Evolutionary conservation across 2,329 filamentous ascomycete species (phyloP).

Genomic region (Aspergillus aculeatinus): DNA sequence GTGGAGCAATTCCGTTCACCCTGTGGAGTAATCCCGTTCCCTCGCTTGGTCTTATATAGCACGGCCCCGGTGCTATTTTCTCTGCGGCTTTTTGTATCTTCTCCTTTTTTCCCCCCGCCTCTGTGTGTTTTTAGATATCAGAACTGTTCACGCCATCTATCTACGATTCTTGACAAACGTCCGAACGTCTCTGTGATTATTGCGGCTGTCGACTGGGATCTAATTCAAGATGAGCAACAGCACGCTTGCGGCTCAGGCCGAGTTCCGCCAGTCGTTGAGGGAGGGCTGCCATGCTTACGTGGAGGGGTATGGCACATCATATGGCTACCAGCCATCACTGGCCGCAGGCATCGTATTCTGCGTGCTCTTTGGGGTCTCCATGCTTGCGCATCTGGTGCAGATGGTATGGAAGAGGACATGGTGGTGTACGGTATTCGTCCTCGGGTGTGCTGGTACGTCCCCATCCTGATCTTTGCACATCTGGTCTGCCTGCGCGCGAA

Average conservation of each 20-base stretch:
- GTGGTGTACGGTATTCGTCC: slow-evolving; percentile 39
- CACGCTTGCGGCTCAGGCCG: slow-evolving; percentile 7
- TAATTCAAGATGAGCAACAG: slow-evolving; percentile 8
- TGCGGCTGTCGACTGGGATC: not conserved
- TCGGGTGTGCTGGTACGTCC: slow-evolving; percentile 38
- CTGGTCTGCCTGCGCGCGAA: not conserved
- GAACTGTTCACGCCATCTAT: not conserved
- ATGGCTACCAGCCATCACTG: slow-evolving; percentile 37
- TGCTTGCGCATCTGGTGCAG: slow-evolving; percentile 37
- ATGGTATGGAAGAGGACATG: slow-evolving; percentile 38
- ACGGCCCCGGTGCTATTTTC: not conserved
- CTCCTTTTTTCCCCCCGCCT: not conserved
- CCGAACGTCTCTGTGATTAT: not conserved
- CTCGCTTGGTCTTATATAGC: not conserved
- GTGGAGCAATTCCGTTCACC: not conserved
- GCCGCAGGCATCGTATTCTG: slow-evolving; percentile 36
- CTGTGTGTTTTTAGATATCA: not conserved
- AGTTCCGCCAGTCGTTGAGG: slow-evolving; percentile 14
- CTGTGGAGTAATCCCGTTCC: not conserved
- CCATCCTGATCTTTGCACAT: no score
- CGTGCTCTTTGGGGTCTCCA: slow-evolving; percentile 36
- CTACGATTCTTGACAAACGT: not conserved
- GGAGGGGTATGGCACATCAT: slow-evolving; percentile 26
- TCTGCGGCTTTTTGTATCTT: not conserved
- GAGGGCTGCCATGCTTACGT: slow-evolving; percentile 29